phyloP scores from a whole-genome alignment of 1,139 yeast genomes.

The Geotrichum restrictum region DNA sequence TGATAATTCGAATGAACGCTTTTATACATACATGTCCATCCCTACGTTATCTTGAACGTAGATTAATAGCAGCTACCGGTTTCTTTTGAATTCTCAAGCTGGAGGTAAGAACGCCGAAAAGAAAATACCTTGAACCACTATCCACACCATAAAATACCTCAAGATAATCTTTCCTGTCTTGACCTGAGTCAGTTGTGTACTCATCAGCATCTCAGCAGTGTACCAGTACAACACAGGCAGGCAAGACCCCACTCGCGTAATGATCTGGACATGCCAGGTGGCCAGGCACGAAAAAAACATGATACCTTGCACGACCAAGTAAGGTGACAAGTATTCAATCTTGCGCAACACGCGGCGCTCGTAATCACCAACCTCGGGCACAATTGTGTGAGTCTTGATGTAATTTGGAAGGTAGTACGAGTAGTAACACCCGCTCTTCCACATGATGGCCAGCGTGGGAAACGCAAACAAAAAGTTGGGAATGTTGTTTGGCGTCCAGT shows the following conservation, averaged over 20 bases:
- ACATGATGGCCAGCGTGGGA: slow-evolving; percentile 55
- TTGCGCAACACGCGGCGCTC: slow-evolving; percentile 3
- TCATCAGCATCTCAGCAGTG: slow-evolving; percentile 43
- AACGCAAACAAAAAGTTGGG: slow-evolving; percentile 79
- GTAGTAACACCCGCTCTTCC: slow-evolving; percentile 32
- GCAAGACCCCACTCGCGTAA: slow-evolving; percentile 68
- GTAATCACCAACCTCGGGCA: neutral
- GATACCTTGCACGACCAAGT: slow-evolving; percentile 27
- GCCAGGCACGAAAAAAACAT: slow-evolving; percentile 52
- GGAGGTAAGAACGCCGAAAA: slow-evolving; percentile 47
- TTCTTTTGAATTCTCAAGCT: slow-evolving; percentile 37
- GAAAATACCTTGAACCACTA: slow-evolving; percentile 39
- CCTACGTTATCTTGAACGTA: no score
- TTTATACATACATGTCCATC: no score
- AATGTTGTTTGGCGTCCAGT: slow-evolving; percentile 76
- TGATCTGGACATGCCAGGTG: slow-evolving; percentile 80
- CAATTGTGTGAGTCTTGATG: neutral
- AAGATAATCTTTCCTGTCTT: slow-evolving; percentile 28
- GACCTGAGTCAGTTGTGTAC: slow-evolving; percentile 23
- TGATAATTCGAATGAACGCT: no score
- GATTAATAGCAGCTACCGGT: no score
- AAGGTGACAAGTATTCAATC: neutral
- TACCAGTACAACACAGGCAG: slow-evolving; percentile 76
- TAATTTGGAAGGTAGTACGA: neutral
- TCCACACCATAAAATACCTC: slow-evolving; percentile 38